These are phyloP conservation scores for Sporisorium reilianum DNA, from an alignment of 1,284 basidiomycete genomes.

Conservation along the genomic window DNA sequence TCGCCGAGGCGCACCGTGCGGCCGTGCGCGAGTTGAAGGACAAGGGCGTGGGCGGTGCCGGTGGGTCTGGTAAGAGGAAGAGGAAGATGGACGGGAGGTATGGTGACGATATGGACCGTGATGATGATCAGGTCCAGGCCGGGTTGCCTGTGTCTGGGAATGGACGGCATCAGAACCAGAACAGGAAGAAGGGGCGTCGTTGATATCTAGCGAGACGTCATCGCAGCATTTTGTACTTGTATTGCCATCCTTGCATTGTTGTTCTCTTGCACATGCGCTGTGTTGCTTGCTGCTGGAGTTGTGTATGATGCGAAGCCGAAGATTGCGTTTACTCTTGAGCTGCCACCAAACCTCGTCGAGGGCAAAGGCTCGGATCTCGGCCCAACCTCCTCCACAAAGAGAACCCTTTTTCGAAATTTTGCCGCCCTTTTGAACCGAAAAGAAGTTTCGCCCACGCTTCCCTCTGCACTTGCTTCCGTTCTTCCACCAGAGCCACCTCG, in stretches of 20 bases:
- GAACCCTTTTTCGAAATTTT: neutral
- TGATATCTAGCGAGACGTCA: neutral
- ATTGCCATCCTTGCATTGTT: neutral
- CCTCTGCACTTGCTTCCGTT: neutral
- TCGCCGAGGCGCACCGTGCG: constrained; percentile 86
- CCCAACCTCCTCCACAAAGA: neutral
- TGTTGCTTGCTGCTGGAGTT: neutral
- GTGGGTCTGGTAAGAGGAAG: constrained; percentile 62
- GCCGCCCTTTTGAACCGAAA: neutral
- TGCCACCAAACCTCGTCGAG: no score
- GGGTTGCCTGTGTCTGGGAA: constrained; percentile 42
- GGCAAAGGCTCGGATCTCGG: neutral
- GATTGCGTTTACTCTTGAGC: neutral
- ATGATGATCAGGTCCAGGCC: constrained; percentile 64
- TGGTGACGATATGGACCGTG: constrained; percentile 66
- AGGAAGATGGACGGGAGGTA: constrained; percentile 47
- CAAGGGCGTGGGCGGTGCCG: constrained; percentile 58
- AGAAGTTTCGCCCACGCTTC: constrained; percentile 1
- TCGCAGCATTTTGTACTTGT: constrained; percentile 13
- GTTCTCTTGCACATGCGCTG: neutral
- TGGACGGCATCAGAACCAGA: constrained; percentile 35
- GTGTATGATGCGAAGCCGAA: neutral
- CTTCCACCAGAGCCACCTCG: neutral
- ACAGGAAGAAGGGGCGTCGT: constrained; percentile 41
- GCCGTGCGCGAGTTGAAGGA: constrained; percentile 78